Base-by-base conservation (phyloP, 768 basidiomycete species). In the Lactarius akahatsu region DNA sequence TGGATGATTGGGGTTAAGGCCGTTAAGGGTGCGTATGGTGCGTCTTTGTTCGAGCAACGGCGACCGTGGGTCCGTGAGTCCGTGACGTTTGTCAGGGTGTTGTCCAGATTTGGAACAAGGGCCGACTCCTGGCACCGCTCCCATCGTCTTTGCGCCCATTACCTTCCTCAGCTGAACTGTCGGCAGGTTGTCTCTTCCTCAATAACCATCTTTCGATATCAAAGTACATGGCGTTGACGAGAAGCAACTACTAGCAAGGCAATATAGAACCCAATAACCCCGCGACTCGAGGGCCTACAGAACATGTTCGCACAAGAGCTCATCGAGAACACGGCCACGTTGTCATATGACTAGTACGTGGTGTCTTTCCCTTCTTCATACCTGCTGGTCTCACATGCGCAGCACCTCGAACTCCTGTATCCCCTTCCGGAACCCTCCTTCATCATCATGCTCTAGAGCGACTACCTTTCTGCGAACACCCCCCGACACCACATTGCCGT, bases 271-370 rank as follows among this genome's bases (percentile, higher is more conserved):
- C 65, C 5, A 11, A 56, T 54, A 20, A 92, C 96, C 73, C 80
- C 97, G 66, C 88, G 88, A 69, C 84, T 98, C 58, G 87, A 91
- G n/a, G 85, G 82, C 61, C 78, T 98, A 91, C 72, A 34, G 7
- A 90, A 94, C 76, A 98, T 95, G 0, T 98, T 98, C 70, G 94
- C 95, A 0, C 78, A 98, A 18, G 96, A 99, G 77, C 79, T 98
- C 62, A 93, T 98, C 43, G 96, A 99, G 78, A 98, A 95, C 72
- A 92, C 98, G 2, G 78, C 98, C 60, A 95, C 93, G 95, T 74
- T 95, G 95, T 71, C 88, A 94, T 69, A 83, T 93, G 0, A 95
- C 95, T 74, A 83, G 90, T 60, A 85, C 89, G 80, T 95, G 91
- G 70, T 43, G 78, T 74, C 30, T 18, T 32, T 23, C 23, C 32